phyloP scores from a whole-genome alignment of 2,329 filamentous ascomycete species.

The Acarospora socialis region DNA sequence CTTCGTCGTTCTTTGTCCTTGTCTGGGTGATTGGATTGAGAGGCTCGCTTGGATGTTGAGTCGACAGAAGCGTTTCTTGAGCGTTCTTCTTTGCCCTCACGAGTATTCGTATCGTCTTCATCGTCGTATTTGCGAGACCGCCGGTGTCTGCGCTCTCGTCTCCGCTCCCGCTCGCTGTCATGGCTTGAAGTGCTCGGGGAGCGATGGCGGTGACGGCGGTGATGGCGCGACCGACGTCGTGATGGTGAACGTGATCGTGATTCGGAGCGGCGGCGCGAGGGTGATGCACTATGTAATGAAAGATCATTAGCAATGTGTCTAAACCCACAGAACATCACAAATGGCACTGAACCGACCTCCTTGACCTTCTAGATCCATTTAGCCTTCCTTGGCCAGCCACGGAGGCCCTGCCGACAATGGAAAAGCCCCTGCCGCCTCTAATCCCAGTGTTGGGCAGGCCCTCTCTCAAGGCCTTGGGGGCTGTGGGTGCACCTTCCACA shows the following conservation, averaged over 20 bases:
- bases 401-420: slow-evolving; percentile 21
- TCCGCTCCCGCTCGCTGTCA: slow-evolving; percentile 22
- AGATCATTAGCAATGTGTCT: slow-evolving; percentile 12
- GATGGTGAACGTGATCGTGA: slow-evolving; percentile 26
- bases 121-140: slow-evolving; percentile 29
- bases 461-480: slow-evolving; percentile 87
- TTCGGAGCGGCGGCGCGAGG: slow-evolving; percentile 25
- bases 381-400: slow-evolving; percentile 8
- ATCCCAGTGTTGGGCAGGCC: slow-evolving; percentile 72
- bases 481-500: slow-evolving; percentile 63
- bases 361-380: slow-evolving; percentile 16
- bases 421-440: slow-evolving; percentile 44
- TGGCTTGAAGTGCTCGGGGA: slow-evolving; percentile 32
- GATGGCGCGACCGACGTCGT: slow-evolving; percentile 29
- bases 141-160: slow-evolving; percentile 35
- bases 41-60: slow-evolving; percentile 39
- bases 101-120: slow-evolving; percentile 18
- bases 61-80: slow-evolving; percentile 53
- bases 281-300: slow-evolving; percentile 15
- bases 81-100: slow-evolving; percentile 29
- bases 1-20: slow-evolving; percentile 27
- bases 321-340: slow-evolving; percentile 10
- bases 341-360: slow-evolving; percentile 18
- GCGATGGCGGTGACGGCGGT: slow-evolving; percentile 39
- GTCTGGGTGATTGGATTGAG: slow-evolving; percentile 46